Evolutionary conservation across 768 basidiomycete species (phyloP).

Genomic region (Dacryopinax spathularia): DNA sequence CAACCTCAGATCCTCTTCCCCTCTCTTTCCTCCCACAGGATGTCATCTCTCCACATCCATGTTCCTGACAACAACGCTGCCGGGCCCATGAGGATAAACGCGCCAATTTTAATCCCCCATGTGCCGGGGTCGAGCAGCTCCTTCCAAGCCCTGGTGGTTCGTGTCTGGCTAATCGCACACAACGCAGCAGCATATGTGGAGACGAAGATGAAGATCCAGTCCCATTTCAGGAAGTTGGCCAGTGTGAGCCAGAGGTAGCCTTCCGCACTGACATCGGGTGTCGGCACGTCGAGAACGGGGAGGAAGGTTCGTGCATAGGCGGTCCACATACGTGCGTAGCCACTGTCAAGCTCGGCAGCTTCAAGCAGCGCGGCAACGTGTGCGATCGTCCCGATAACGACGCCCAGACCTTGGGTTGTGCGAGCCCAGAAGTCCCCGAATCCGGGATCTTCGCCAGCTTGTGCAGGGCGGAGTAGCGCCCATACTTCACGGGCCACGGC

Average conservation of each 20-base stretch:
- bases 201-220: background rate
- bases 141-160: background rate
- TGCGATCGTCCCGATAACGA: background rate
- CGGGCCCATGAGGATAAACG: background rate
- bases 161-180: background rate
- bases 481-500: background rate
- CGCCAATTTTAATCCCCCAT: background rate
- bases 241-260: slow-evolving; percentile 1
- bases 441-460: background rate
- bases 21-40: background rate
- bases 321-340: background rate
- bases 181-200: background rate
- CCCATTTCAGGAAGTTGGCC: slow-evolving; percentile 1
- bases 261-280: background rate
- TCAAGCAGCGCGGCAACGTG: background rate
- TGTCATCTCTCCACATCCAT: background rate
- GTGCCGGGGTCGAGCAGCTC: background rate
- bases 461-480: background rate
- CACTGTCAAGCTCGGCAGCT: background rate
- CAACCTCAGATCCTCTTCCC: background rate
- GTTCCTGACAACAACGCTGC: background rate
- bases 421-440: background rate
- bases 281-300: background rate
- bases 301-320: background rate
- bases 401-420: background rate